Evolutionary conservation across 2,329 filamentous ascomycete species (phyloP), one percentile per base, ranked within the genome.

Genomic region (Chalaropsis thielavioides): DNA sequence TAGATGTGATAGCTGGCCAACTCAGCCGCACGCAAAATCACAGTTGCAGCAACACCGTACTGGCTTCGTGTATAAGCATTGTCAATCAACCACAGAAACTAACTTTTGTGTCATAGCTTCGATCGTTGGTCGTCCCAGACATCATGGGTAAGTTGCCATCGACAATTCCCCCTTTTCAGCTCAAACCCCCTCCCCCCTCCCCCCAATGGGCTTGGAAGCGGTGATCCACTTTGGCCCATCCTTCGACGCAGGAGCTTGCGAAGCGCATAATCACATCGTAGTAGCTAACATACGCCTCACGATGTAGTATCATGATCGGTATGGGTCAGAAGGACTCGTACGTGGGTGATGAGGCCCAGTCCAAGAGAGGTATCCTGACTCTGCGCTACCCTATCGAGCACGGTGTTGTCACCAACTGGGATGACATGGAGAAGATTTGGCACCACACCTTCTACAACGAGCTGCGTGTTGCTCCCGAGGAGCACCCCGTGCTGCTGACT

Each of bases 361-460:
- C 94, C 78, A 99, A 99, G 92, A 92, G 94, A 94, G 94, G 94
- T 96, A 97, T 99, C 82, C 87, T 99, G 74, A 97, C 92, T 70
- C 86, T 99, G 78, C 88, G 94, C 84, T 99, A 99, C 83, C 94
- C 94, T 77, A 99, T 99, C 78, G 94, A 99, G 86, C 94, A 99
- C 87, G 94, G 94, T 94, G 94, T 99, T 75, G 94, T 99, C 77
- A 99, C 94, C 83, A 97, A 97, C 90, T 99, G 94, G 94, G 94
- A 99, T 79, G 94, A 97, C 80, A 97, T 97, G 94, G 94, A 97
- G 85, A 97, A 97, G 88, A 97, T 99, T 75, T 99, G 94, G 94
- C 94, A 99, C 81, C 94, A 99, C 90, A 97, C 94, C 77, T 99
- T 99, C 86, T 99, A 97, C 90, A 99, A 99, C 83, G 94, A 99